Evolutionary conservation across 2,329 filamentous ascomycete species (phyloP).

Genomic region (Daldinia sp.): DNA sequence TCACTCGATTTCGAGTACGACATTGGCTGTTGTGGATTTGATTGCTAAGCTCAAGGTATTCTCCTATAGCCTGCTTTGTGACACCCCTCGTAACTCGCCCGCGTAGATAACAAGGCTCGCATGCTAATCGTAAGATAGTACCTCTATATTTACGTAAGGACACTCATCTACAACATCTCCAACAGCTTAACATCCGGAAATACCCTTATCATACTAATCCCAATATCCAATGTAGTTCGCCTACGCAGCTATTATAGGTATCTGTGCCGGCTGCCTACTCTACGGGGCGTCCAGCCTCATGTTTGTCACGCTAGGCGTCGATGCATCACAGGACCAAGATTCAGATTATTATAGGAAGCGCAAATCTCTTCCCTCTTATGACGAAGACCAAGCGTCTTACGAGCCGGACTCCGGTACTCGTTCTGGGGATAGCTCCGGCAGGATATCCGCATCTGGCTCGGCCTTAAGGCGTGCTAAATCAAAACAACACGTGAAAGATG

Average conservation of each 20-base stretch:
- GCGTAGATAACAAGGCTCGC: not conserved
- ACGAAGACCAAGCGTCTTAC: constrained; percentile 22
- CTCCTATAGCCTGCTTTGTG: constrained; percentile 9
- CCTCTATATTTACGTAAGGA: constrained; percentile 47
- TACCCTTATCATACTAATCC: constrained; percentile 10
- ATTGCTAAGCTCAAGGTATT: constrained; percentile 44
- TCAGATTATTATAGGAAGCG: not conserved
- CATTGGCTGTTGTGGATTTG: constrained; percentile 34
- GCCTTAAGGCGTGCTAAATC: constrained; percentile 10
- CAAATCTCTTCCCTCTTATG: constrained; percentile 8
- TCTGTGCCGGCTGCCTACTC: constrained; percentile 40
- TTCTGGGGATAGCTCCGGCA: constrained; percentile 23
- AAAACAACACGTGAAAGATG: constrained; percentile 20
- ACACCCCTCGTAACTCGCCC: not conserved
- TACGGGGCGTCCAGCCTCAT: constrained; percentile 43
- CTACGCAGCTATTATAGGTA: constrained; percentile 44
- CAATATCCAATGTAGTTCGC: constrained; percentile 39
- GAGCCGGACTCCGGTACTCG: constrained; percentile 16
- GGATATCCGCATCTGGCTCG: not conserved
- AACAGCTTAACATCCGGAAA: not conserved
- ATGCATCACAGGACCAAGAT: constrained; percentile 31
- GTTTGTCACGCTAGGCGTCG: constrained; percentile 43
- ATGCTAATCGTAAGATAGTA: constrained; percentile 38
- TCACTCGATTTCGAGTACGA: constrained; percentile 21
- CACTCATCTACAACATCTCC: not conserved